These are phyloP conservation scores for Casaregolazyma suthepensis DNA, from an alignment of 1,139 yeast species.

Conservation along the genomic window DNA sequence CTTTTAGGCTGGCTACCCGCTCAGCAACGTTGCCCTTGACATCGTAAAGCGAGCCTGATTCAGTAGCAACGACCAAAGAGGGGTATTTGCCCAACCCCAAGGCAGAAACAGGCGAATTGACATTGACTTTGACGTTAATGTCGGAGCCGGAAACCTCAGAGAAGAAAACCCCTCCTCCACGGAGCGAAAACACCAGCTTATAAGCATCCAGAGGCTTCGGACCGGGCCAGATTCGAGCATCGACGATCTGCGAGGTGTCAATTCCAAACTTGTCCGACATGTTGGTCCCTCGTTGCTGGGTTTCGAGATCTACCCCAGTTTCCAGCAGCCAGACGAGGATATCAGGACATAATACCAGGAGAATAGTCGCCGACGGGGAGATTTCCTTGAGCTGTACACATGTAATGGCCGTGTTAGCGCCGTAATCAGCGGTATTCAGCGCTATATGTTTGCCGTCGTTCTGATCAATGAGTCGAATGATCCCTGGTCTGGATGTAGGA, in stretches of 20 bases:
- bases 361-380: conserved; percentile 6
- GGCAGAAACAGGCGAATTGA: not conserved
- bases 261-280: conserved; percentile 1
- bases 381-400: conserved; percentile 4
- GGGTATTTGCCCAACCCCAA: conserved; percentile 3
- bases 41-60: conserved; percentile 1
- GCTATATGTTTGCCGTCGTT: conserved; percentile 20
- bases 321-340: not conserved
- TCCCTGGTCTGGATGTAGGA: conserved; percentile 25
- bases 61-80: not conserved
- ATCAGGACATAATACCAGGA: conserved; percentile 10
- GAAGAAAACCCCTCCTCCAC: not conserved
- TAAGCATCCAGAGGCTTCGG: not conserved
- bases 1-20: not conserved
- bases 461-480: conserved; percentile 25
- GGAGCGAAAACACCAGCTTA: conserved; percentile 1
- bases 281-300: not conserved
- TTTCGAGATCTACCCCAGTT: conserved; percentile 2
- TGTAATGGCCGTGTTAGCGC: conserved; percentile 2
- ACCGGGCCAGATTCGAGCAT: not conserved
- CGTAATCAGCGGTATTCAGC: conserved; percentile 8
- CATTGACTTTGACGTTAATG: not conserved
- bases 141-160: conserved; percentile 1
- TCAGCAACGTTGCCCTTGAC: conserved; percentile 1
- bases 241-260: not conserved